Base-by-base conservation (phyloP, 139 green algal genomes). In the Chlamydomonas asymmetrica region DNA sequence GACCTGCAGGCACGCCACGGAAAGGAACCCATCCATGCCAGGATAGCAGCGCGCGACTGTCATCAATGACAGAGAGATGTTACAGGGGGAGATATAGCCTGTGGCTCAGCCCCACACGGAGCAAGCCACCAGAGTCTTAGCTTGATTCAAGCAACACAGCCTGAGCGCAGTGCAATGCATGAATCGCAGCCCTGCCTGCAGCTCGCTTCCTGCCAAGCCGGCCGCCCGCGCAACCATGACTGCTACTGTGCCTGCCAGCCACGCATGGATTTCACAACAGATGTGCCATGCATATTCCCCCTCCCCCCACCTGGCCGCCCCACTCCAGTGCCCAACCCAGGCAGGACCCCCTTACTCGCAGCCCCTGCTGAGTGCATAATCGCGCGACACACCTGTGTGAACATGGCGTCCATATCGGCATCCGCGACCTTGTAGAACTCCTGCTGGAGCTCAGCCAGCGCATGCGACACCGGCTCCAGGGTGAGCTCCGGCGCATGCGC, bases 331-430 rank as follows among this genome's bases (percentile, higher is more conserved):
- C n/a, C n/a, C n/a, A n/a, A n/a, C n/a, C n/a, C n/a, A n/a, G n/a
- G n/a, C n/a, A n/a, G 16, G 31, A 3, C 18, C 8, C 35, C 16
- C 20, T n/a, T 45, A 18, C 34, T 18, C 8, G 34, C 34, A 49
- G 35, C 32, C 61, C 38, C 38, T 34, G 10, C 62, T 13, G 29
- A 45, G 34, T 10, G 16, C n/a, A 27, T 6, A 20, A 45, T 40
- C 56, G 16, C n/a, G 38, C 9, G 5, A 62, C 71, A 3, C 38
- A 78, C 72, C 73, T 85, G 75, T 40, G 57, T 34, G 39, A 85
- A 85, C 80, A 85, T 85, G 29, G 75, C 69, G 59, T 85, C 80
- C 74, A 82, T 73, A 38, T 85, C 80, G 9, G 80, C 75, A 38
- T 85, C 80, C 37, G 74, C 80, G 27, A 82, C 69, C 61, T 70